phyloP scores from a whole-genome alignment of 1,284 basidiomycete genomes.

The Omphalotus olearius region DNA sequence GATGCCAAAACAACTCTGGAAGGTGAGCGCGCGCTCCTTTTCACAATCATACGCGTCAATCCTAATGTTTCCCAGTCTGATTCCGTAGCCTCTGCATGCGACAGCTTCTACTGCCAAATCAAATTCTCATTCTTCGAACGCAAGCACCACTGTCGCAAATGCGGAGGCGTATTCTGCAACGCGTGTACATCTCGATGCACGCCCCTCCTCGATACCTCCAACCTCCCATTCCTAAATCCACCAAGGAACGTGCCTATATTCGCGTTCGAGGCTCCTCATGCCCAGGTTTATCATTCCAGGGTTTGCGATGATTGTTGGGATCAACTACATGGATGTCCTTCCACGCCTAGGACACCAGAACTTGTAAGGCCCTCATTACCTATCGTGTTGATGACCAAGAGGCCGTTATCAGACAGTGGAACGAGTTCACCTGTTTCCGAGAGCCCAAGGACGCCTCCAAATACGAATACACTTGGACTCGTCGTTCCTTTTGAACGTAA shows the following conservation, averaged over 20 bases:
- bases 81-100: constrained; percentile 53
- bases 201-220: constrained; percentile 62
- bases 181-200: constrained; percentile 54
- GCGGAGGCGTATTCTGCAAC: constrained; percentile 69
- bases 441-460: constrained; percentile 13
- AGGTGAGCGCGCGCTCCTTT: constrained; percentile 32
- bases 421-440: constrained; percentile 19
- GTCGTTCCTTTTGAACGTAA: constrained; percentile 4
- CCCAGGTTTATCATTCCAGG: constrained; percentile 46
- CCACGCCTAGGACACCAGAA: constrained; percentile 40
- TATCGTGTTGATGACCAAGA: constrained; percentile 22
- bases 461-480: constrained; percentile 4
- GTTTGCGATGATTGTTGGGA: constrained; percentile 74
- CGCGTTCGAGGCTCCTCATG: constrained; percentile 48
- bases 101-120: constrained; percentile 65
- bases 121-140: constrained; percentile 65
- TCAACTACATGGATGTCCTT: constrained; percentile 55
- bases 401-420: constrained; percentile 27
- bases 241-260: constrained; percentile 59
- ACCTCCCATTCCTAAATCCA: constrained; percentile 61
- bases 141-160: constrained; percentile 77
- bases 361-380: constrained; percentile 26
- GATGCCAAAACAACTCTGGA: constrained; percentile 66
- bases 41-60: too few species aligned
- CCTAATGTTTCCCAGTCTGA: constrained; percentile 28